A percentile compares a stretch with the other conserved stretches of the same genome.
These are phyloP conservation scores for Pyrenula aspistea DNA, from an alignment of 495 filamentous ascomycete species.

Conservation along the genomic window DNA sequence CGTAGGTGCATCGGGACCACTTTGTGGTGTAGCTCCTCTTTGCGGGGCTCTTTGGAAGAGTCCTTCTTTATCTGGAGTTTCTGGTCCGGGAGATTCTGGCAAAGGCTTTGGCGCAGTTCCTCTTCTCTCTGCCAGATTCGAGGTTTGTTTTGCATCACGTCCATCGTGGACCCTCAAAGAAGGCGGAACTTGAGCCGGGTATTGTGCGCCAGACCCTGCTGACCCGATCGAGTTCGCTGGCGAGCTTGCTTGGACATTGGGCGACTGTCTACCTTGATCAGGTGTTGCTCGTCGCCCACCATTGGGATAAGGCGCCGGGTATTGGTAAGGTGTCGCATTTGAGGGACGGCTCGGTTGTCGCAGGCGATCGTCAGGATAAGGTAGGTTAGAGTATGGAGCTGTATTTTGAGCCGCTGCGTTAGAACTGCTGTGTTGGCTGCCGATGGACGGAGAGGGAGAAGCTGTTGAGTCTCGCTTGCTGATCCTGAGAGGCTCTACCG, in stretches of 20 bases:
- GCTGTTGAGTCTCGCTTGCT: slow-evolving; percentile 54
- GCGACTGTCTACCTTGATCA: slow-evolving; percentile 16
- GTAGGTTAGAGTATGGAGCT: slow-evolving; percentile 40
- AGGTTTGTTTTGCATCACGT: slow-evolving; percentile 27
- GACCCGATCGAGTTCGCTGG: slow-evolving; percentile 12
- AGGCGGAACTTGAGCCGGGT: slow-evolving; percentile 29
- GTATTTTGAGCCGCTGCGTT: slow-evolving; percentile 30
- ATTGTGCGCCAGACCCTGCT: slow-evolving; percentile 19
- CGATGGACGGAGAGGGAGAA: slow-evolving; percentile 30
- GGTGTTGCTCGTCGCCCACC: slow-evolving; percentile 23
- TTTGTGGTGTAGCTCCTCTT: slow-evolving; percentile 15
- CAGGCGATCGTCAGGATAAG: slow-evolving; percentile 66
- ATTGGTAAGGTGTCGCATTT: slow-evolving; percentile 20
- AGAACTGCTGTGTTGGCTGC: slow-evolving; percentile 21
- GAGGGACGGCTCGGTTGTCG: slow-evolving; percentile 23
- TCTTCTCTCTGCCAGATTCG: slow-evolving; percentile 55
- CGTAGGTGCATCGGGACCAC: slow-evolving; percentile 1
- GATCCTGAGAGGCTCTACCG: slow-evolving; percentile 76
- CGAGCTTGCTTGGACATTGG: slow-evolving; percentile 7
- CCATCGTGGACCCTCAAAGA: slow-evolving; percentile 35
- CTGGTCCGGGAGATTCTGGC: slow-evolving; percentile 62
- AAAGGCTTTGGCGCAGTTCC: slow-evolving; percentile 66
- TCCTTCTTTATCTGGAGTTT: slow-evolving; percentile 56
- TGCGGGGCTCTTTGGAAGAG: slow-evolving; percentile 48
- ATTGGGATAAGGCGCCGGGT: slow-evolving; percentile 32